Evolutionary conservation across 2,329 filamentous ascomycete species (phyloP), one percentile per base, ranked within the genome.

Genomic region (Exophiala spinifera): DNA sequence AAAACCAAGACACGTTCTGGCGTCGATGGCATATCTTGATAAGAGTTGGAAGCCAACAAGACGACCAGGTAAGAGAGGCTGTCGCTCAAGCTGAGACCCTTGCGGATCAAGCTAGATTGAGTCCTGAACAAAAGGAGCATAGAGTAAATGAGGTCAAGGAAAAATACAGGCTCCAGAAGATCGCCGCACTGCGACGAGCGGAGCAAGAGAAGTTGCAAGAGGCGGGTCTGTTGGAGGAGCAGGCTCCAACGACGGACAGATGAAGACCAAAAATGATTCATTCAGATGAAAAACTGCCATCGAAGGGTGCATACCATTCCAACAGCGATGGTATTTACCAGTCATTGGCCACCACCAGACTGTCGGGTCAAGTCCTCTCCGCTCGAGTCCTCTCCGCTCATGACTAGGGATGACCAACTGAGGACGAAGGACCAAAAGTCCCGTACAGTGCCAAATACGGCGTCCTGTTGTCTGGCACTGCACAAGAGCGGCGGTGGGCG

Each of bases 21-120:
- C 42, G 42, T 19, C 42, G 42, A 44, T 44, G 42, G 42, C 42
- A 44, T n/a, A 21, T 44, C 13, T 44, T 44, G 21, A 44, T 44
- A 1, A 25, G 23, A 21, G 19, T 44, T 21, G 42, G 42, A 1
- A 44, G 10, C 23, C 10, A 44, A 23, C 19, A 44, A 8, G 42
- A 44, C n/a, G 20, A 44, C n/a, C 23, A 23, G 42, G 20, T n/a
- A 25, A 44, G 42, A 25, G 42, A 44, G 42, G 42, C 42, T 21
- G 42, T 44, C 42, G 14, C 20, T 11, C 14, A 25, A 7, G 42
- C 42, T 8, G 42, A 44, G 28, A 19, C n/a, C n/a, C 19, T 15
- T 14, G 42, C 42, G 23, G 42, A 23, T 15, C 14, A 44, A 6
- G 14, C 20, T 11, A 21, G 23, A 15, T 14, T 44, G 19, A 44